Evolutionary conservation across 257 asterid genomes (phyloP), one percentile per base, ranked within the genome.

Genomic region (Penstemon eatonii): DNA sequence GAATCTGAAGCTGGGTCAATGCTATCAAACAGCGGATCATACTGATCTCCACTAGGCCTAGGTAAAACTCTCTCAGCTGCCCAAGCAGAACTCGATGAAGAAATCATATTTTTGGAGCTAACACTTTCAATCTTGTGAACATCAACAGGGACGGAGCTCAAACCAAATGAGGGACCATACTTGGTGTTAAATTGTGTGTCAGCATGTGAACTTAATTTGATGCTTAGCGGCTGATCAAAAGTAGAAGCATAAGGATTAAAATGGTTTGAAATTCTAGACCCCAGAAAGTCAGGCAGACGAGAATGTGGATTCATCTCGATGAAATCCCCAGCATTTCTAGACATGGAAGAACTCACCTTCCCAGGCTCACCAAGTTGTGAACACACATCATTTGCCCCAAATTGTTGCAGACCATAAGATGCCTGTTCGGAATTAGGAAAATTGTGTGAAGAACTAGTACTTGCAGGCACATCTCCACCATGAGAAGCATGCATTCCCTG

Each of bases 1-100:
- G 89, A 77, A 70, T 68, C 83, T 56, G 82, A 76, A 65, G 91
- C 71, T 65, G 89, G 92, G 75, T 90, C 99, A 62, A 93, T 78
- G 83, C 96, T 87, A 83, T 93, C 99, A 56, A 73, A 81, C 37
- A 90, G 89, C 5, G 99, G 99, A 78, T 93, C 96, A 76, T 93
- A 93, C 75, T 87, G 92, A 68, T 79, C 84, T 72, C 80, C 78
- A 54, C 73, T 80, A 53, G 84, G 78, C 79, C 78, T 72, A 13
- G 81, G 78, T 39, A 73, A 76, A 40, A 60, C 66, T 57, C 67
- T 62, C 65, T 70, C 76, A 61, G 75, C 82, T 42, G 78, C 79
- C 60, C 63, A 76, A 65, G 66, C 85, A 76, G 85, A 72, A 71
- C 70, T 70, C 39, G 81, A 78, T 15, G 80, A 70, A 9, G 82